A percentile compares a stretch with the other conserved stretches of the same genome.
Evolutionary conservation across 768 basidiomycete species (phyloP).

Genomic region (Agaricus bisporus): DNA sequence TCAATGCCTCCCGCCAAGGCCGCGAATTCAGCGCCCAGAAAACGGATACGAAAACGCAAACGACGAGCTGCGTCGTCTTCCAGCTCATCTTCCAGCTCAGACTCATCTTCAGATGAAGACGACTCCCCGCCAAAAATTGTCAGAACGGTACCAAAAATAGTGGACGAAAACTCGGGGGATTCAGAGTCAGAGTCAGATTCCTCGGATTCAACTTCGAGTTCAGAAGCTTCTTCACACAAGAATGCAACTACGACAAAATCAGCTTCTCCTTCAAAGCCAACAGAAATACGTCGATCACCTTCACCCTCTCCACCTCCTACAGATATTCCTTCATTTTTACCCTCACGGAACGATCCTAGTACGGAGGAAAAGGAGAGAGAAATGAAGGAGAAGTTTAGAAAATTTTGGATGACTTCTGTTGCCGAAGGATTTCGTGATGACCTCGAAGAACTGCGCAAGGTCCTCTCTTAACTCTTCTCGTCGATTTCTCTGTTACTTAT

Average conservation of each 20-base stretch:
- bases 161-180: slow-evolving; percentile 11
- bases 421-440: slow-evolving; percentile 81
- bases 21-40: slow-evolving; percentile 30
- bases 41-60: slow-evolving; percentile 48
- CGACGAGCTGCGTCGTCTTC: slow-evolving; percentile 41
- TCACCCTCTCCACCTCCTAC: slow-evolving; percentile 42
- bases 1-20: slow-evolving; percentile 22
- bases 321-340: slow-evolving; percentile 54
- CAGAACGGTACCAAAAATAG: slow-evolving; percentile 9
- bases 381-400: slow-evolving; percentile 64
- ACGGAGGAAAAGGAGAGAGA: slow-evolving; percentile 38
- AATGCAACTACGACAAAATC: slow-evolving; percentile 10
- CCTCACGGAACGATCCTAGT: slow-evolving; percentile 20
- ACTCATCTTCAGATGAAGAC: slow-evolving; percentile 21
- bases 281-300: slow-evolving; percentile 24
- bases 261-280: background rate
- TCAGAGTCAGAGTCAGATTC: slow-evolving; percentile 24
- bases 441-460: slow-evolving; percentile 79
- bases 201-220: slow-evolving; percentile 18
- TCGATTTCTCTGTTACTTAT: background rate
- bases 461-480: slow-evolving; percentile 19
- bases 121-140: slow-evolving; percentile 10
- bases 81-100: slow-evolving; percentile 36
- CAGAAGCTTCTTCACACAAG: slow-evolving; percentile 11
- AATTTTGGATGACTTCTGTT: slow-evolving; percentile 84